Evolutionary conservation across 345 rosid genomes (phyloP), one percentile per base, ranked within the genome.

Genomic region (Lumnitzera littorea): DNA sequence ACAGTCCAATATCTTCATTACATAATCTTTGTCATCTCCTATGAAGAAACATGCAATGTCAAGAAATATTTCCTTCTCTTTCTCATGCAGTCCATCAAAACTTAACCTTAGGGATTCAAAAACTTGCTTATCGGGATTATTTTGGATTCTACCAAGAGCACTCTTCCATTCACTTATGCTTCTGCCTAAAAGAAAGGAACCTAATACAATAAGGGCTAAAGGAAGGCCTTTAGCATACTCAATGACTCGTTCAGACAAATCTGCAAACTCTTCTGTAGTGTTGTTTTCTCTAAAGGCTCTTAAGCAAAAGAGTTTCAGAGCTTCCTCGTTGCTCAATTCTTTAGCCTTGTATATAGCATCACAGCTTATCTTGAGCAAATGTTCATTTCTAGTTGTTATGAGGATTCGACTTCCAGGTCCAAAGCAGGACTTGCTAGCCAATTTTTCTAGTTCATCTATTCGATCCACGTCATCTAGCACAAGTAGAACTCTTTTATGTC

Each of bases 391-490:
- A 0, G 73, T 63, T 23, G 69, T 70, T 15, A 70, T 36, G 3
- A 69, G 27, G 41, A 69, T 57, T 63, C 60, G 60, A 20, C 66
- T 70, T 0, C 66, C 70, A 5, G 0, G 2, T 27, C 57, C 69
- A 60, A 70, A 70, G 60, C 66, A 60, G 6, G 15, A 1, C 8
- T 4, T 1, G 12, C 56, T 54, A 3, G 46, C 65, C 12, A 61
- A 3, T n/a, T 12, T 36, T 61, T 55, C 56, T 13, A 67, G 2
- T 12, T 67, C 55, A 13, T 55, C 55, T 13, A 12, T 3, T 11
- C 46, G 1, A 70, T 70, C 70, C 7, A 65, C 58, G 7, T 70
- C 66, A 55, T 65, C 74, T 2, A 70, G 53, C 2, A 72, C 60
- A 16, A 68, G 0, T 0, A 72, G 50, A 46, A 67, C 48, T 14